Evolutionary conservation across 129 eudicot genomes (phyloP), one percentile per base, ranked within the genome.

Genomic region (Dittrichia graveolens): DNA sequence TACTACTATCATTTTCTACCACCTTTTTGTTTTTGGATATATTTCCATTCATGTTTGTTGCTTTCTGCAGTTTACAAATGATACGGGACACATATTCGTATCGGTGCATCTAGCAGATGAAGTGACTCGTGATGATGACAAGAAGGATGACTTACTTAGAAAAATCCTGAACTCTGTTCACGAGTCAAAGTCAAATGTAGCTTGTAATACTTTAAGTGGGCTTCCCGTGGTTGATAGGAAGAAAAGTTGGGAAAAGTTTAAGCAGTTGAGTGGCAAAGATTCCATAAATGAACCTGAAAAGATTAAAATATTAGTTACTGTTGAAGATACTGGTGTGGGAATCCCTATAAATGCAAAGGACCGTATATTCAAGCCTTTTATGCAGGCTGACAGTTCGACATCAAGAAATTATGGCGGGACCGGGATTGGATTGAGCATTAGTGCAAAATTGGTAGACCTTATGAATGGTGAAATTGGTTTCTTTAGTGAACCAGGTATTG

Each of bases 301-400:
- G 75, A 84, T 82, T 69, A 87, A 78, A 66, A 55, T 90, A 67
- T 38, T 90, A 61, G 94, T 94, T 58, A 80, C 96, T 0, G 91
- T 94, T 54, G 99, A 94, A 84, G 99, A 94, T 78, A 94, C 99
- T 1, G 99, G 99, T n/a, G 88, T 75, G 3, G 99, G 99, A 16
- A 90, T 94, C 52, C 97, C 93, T 56, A 47, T 12, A 37, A 82
- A 94, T 10, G 96, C 96, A 62, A 96, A 94, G 67, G 67, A 7
- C 45, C 86, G 94, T 34, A 84, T 94, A 34, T 94, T 94, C 68
- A 88, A 66, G 70, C 99, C 99, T 4, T 94, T 94, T 78, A 90
- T 90, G 97, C 99, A 94, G 83, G 99, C 94, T 1, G 99, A 86
- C 75, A 86, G 93, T 72, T 90, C 97, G 4, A 90, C 91, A 2